Evolutionary conservation across 805 yeast species (phyloP).

Genomic region (Pichia deserticola): DNA sequence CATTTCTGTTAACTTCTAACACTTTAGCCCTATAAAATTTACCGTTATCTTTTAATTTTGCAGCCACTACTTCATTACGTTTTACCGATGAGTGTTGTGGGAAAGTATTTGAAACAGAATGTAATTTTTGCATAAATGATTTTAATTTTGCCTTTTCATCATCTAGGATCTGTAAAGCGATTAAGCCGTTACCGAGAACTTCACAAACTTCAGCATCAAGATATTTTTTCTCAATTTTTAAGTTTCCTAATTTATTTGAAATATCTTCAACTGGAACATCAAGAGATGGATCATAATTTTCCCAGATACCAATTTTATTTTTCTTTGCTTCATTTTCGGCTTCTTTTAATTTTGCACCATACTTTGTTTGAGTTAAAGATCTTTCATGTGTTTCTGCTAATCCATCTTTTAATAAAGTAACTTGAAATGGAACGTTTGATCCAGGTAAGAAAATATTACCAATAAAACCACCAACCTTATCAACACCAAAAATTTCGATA

Average conservation of each 20-base stretch:
- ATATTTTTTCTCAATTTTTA: conserved; percentile 32
- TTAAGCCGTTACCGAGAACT: conserved; percentile 33
- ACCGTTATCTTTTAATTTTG: conserved; percentile 43
- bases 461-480: conserved; percentile 74
- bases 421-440: conserved; percentile 48
- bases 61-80: conserved; percentile 48
- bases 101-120: conserved; percentile 30
- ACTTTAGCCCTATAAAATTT: conserved; percentile 56
- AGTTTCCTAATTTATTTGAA: conserved; percentile 13
- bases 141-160: conserved; percentile 33
- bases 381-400: conserved; percentile 56
- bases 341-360: conserved; percentile 42
- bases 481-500: conserved; percentile 60
- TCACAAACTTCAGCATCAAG: conserved; percentile 50
- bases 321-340: conserved; percentile 59
- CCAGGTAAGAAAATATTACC: conserved; percentile 57
- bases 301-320: conserved; percentile 61
- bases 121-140: conserved; percentile 41
- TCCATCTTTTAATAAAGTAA: conserved; percentile 52
- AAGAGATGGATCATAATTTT: conserved; percentile 40
- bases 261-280: conserved; percentile 21
- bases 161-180: conserved; percentile 40
- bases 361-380: conserved; percentile 53
- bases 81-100: conserved; percentile 33
- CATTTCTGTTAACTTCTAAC: conserved; percentile 35